These are phyloP conservation scores for Triticum timopheevii DNA, from an alignment of 176 grass and related monocot species.

Conservation along the genomic window DNA sequence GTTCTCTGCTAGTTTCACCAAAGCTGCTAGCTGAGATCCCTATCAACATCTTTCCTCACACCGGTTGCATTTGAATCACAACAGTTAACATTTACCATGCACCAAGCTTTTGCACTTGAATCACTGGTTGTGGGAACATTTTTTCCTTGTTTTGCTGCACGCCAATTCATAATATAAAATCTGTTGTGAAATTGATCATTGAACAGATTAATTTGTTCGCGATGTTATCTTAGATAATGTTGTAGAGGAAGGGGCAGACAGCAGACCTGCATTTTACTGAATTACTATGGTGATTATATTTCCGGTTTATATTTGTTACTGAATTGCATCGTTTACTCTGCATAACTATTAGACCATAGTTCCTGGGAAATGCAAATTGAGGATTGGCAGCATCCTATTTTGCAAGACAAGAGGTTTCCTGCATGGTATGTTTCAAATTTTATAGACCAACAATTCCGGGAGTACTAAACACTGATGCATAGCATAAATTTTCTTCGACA, in stretches of 20 bases:
- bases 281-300: conserved; percentile 31
- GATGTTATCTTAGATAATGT: neutral
- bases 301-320: conserved; percentile 5
- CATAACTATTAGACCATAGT: conserved; percentile 59
- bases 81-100: neutral
- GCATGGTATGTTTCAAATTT: conserved; percentile 54
- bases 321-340: conserved; percentile 14
- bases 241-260: conserved; percentile 9
- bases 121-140: neutral
- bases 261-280: conserved; percentile 19
- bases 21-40: neutral
- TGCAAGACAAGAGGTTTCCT: conserved; percentile 81
- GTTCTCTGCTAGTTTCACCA: neutral
- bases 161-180: neutral
- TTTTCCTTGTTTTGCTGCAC: neutral
- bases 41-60: neutral
- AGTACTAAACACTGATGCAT: conserved; percentile 33
- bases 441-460: neutral
- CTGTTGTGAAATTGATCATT: neutral
- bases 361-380: conserved; percentile 90
- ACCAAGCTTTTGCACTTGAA: neutral
- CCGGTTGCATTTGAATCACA: neutral
- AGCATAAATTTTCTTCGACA: conserved; percentile 41
- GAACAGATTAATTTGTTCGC: neutral
- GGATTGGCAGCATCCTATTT: conserved; percentile 89